Base-by-base conservation (phyloP, 768 basidiomycete genomes). In the Pleurotus ostreatus region DNA sequence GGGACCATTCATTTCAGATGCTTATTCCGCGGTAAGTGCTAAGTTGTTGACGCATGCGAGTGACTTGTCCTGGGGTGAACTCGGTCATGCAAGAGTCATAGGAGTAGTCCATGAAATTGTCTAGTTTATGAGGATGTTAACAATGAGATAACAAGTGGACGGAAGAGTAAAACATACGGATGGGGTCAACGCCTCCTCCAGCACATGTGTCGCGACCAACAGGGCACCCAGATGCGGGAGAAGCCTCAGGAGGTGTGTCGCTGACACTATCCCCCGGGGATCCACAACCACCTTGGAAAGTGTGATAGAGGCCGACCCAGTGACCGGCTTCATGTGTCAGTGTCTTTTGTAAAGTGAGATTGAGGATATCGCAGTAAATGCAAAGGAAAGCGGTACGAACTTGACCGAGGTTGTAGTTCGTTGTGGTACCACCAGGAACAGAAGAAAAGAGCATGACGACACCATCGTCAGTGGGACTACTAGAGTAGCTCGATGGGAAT, bases 271-370 rank as follows among this genome's bases (percentile, higher is more conserved):
- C 79, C 20, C 78, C 79, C 34, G 70, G 49, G 60, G 58, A 60
- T 6, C 55, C 48, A 68, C 74, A 80, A 18, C 78, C 77, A 43
- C 78, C 78, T 62, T 84, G 77, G 77, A 82, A 82, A 23, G 81
- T 81, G 68, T 83, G 81, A 67, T 75, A 82, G 16, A 82, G 72
- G 20, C 82, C 81, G 56, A 81, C 68, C 81, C 82, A 84, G 68
- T 83, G 81, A 13, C 82, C 80, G 47, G 74, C 76, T 66, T 84
- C 83, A 62, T 84, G 83, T n/a, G 76, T 80, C 57, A 78, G 60
- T 41, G 78, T 84, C 65, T 77, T 77, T 59, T 6, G 23, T 15
- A 18, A 61, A 34, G 15, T 66, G 54, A 48, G 37, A 45, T 59
- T 57, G n/a, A 67, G 38, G 62, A 61, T 37, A 60, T 60, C 58